A percentile compares a stretch with the other conserved stretches of the same genome.
phyloP scores from a whole-genome alignment of 2,329 filamentous ascomycete genomes.

The Alternaria novae-zelandiae region DNA sequence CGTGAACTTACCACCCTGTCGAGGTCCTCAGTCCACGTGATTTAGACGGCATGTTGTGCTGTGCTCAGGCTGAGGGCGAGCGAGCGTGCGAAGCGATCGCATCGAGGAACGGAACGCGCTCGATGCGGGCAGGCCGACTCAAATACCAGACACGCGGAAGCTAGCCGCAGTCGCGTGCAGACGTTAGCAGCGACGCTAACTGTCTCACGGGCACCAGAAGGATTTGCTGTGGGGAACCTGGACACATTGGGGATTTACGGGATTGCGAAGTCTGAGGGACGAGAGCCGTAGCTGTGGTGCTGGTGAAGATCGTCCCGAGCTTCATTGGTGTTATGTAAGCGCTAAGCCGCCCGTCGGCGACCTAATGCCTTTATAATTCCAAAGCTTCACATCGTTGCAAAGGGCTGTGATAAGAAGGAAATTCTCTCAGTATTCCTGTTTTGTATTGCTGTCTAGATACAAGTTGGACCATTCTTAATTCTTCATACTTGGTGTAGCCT shows the following conservation, averaged over 20 bases:
- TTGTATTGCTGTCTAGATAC: background rate
- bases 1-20: slow-evolving; percentile 50
- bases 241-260: background rate
- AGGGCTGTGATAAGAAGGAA: background rate
- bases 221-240: slow-evolving; percentile 1
- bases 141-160: slow-evolving; percentile 4
- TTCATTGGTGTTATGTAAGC: background rate
- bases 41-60: slow-evolving; percentile 45
- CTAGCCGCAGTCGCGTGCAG: slow-evolving; percentile 12
- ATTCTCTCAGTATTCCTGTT: background rate
- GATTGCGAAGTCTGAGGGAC: background rate
- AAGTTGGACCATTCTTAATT: background rate
- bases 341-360: background rate
- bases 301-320: background rate
- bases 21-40: slow-evolving; percentile 53
- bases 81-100: slow-evolving; percentile 4
- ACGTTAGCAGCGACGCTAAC: background rate
- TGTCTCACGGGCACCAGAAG: background rate
- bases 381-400: background rate
- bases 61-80: slow-evolving; percentile 2
- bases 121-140: slow-evolving; percentile 12
- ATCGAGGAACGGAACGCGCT: slow-evolving; percentile 10
- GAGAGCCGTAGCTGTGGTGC: background rate
- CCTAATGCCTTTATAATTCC: background rate
- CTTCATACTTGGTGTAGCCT: background rate